phyloP scores from a whole-genome alignment of 257 asterid species.

The Cynanchum wilfordii region DNA sequence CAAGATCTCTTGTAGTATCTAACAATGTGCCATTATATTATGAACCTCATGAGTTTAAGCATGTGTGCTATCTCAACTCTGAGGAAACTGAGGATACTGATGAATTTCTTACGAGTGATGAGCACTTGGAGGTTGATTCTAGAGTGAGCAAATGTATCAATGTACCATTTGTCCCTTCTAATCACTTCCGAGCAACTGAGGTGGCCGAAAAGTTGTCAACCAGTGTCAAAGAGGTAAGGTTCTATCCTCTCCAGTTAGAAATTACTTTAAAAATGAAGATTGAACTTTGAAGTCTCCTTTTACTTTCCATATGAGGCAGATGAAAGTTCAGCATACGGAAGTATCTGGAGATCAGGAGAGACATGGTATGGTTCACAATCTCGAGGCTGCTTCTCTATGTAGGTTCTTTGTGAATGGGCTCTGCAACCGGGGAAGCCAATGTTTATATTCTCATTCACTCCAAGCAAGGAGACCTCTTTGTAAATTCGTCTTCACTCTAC shows the following conservation, averaged over 20 bases:
- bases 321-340: constrained; percentile 51
- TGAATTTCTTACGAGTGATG: constrained; percentile 34
- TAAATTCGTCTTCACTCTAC: constrained; percentile 80
- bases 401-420: constrained; percentile 54
- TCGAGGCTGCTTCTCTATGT: constrained; percentile 44
- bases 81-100: constrained; percentile 30
- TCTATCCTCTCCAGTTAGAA: constrained; percentile 17
- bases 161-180: constrained; percentile 60
- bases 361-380: constrained; percentile 11
- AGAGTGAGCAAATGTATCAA: constrained; percentile 43
- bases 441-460: constrained; percentile 73
- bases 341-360: constrained; percentile 33
- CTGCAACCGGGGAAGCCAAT: constrained; percentile 78
- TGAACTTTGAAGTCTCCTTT: constrained; percentile 18
- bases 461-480: constrained; percentile 55
- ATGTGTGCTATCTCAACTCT: constrained; percentile 37
- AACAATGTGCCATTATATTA: constrained; percentile 44
- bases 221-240: constrained; percentile 70
- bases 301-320: constrained; percentile 40
- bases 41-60: constrained; percentile 44
- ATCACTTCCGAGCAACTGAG: constrained; percentile 42
- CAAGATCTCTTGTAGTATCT: constrained; percentile 49
- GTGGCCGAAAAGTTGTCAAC: constrained; percentile 56
- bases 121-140: constrained; percentile 38
- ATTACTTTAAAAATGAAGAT: constrained; percentile 22